Base-by-base conservation (phyloP, 345 rosid genomes). In the Excoecaria agallocha region DNA sequence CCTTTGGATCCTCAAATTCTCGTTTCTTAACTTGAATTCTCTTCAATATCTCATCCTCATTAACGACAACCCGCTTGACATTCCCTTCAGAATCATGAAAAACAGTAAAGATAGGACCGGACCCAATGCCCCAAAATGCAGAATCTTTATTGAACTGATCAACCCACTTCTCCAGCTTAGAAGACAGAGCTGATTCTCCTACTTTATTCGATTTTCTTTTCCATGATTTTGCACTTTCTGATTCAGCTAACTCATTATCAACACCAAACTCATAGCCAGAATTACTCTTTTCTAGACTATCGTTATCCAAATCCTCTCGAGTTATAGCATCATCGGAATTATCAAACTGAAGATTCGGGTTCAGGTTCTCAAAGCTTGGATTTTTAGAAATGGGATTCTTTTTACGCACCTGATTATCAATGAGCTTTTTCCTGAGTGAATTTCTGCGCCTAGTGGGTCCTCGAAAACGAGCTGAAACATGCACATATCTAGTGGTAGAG, bases 61-160 rank as follows among this genome's bases (percentile, higher is more conserved):
- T 58, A 68, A 91, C 86, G 13, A 67, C 60, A 25, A 91, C 93
- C 79, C 71, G 77, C 82, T 84, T 86, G 24, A 90, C 87, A 59
- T 86, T 85, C 38, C 97, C 95, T 69, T 79, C 73, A 1, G 75
- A 68, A 74, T 89, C 92, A 81, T 81, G 74, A 82, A 81, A 81
- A 57, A 90, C 88, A 3, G 82, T 87, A 71, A 93, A 90, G 78
- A 93, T 81, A 3, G 87, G 91, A 80, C 78, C 81, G 16, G 91
- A 82, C 56, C 95, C 98, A 43, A 89, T 56, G 8, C 98, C 95
- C 98, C 95, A 93, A 68, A 63, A 84, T 56, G 87, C 91, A 70
- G 77, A 46, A 84, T 91, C 98, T 74, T 82, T 85, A 71, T 83
- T 87, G 59, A 75, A 90, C 79, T 84, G 87, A 72, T 80, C 80